These are phyloP conservation scores for Penicillium sp. DNA, from an alignment of 2,329 filamentous ascomycete genomes.

Conservation along the genomic window DNA sequence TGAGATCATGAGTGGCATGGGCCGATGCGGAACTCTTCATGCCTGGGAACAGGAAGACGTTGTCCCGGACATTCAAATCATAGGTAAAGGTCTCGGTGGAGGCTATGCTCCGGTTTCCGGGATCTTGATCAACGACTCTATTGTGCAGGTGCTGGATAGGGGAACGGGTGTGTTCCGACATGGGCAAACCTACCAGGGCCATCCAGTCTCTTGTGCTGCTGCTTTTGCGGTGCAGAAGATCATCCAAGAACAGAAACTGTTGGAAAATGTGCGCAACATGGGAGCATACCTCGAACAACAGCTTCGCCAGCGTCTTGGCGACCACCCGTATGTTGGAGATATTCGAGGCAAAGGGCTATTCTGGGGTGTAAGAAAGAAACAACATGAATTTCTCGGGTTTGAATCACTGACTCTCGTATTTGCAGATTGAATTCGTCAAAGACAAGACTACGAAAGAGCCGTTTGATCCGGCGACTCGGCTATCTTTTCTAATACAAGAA, in stretches of 20 bases:
- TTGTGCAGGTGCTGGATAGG: conserved; percentile 50
- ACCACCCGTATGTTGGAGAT: conserved; percentile 55
- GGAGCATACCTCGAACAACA: conserved; percentile 47
- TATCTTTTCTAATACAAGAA: conserved; percentile 54
- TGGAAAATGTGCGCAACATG: conserved; percentile 59
- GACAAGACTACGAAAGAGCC: conserved; percentile 56
- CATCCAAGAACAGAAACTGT: conserved; percentile 57
- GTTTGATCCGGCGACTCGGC: conserved; percentile 47
- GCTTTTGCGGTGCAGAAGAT: conserved; percentile 64
- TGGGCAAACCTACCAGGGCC: conserved; percentile 63
- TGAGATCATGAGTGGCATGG: conserved; percentile 70
- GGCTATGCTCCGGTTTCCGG: conserved; percentile 59
- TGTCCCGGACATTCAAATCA: conserved; percentile 59
- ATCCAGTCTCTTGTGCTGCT: conserved; percentile 57
- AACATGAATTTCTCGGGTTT: background rate
- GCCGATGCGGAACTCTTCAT: conserved; percentile 58
- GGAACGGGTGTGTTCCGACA: conserved; percentile 55
- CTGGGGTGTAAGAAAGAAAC: conserved; percentile 51
- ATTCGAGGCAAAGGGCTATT: conserved; percentile 61
- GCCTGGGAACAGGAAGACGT: conserved; percentile 62
- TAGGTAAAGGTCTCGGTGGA: conserved; percentile 61
- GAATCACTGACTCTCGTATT: background rate
- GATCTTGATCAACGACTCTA: conserved; percentile 52
- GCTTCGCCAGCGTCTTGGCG: conserved; percentile 46
- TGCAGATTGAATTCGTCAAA: conserved; percentile 57